Evolutionary conservation across 345 rosid species (phyloP), one percentile per base, ranked within the genome.

Genomic region (Populus deltoides): DNA sequence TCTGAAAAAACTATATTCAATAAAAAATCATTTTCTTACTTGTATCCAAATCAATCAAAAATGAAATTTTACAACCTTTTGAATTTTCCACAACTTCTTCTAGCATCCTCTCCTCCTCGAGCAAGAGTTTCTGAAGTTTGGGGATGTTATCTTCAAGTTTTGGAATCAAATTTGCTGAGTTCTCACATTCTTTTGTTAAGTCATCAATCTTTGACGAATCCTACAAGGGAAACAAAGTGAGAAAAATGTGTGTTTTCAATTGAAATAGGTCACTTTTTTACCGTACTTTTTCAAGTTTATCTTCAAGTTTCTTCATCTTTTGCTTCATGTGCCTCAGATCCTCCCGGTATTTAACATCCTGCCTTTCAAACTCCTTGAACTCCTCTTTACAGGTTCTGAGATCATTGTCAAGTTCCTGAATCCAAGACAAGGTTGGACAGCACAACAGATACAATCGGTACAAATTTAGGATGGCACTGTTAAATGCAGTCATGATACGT

Each of bases 341-440:
- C 83, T 96, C 99, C 74, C 97, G 87, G 77, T 91, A 87, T 75
- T 96, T 93, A 79, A 96, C 92, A 81, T 93, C 98, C 81, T 91
- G 97, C 87, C 97, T 90, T 88, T 96, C 97, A 84, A 96, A 96
- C 75, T 96, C 98, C 88, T 91, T 93, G 69, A 96, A 96, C 73
- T 89, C 90, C 74, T 96, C 99, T 86, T 96, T 96, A 81, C 92
- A 91, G 33, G 59, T 85, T 83, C 77, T 84, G 75, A 92, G 92
- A 74, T 86, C 82, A 79, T 85, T 89, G 72, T 89, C 93, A 83
- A 96, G 95, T 82, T 86, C 94, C 99, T 96, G 85, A 81, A 77
- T 38, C 33, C 71, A 49, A 77, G 55, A 59, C 35, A 45, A 70
- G 47, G 77, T 8, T 33, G n/a, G 33, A 45, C 6, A 78, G 47